Conservation (phyloP, 2,329 filamentous ascomycete genomes). For the Leptosphaerulina australis region DNA sequence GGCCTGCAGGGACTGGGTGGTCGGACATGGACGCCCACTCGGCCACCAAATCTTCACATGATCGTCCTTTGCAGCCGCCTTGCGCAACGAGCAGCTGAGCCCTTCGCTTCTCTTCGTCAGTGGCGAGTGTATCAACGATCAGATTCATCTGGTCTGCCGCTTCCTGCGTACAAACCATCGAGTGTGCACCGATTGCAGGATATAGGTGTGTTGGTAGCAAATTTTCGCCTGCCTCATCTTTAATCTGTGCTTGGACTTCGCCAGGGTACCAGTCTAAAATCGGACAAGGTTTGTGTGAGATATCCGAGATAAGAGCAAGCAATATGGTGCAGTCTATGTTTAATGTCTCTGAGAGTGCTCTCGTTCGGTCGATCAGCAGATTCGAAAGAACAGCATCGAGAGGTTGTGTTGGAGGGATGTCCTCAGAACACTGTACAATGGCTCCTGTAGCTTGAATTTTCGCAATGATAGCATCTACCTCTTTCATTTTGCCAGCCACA, state of each 20-base stretch:
- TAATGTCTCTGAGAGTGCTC: conserved; percentile 52
- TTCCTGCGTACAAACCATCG: conserved; percentile 69
- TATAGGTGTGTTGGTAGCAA: conserved; percentile 67
- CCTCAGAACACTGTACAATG: conserved; percentile 39
- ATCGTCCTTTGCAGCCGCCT: conserved; percentile 26
- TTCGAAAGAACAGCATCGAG: conserved; percentile 36
- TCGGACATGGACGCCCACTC: conserved; percentile 55
- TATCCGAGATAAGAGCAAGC: conserved; percentile 74
- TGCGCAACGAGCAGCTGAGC: conserved; percentile 64
- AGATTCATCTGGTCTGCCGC: conserved; percentile 67
- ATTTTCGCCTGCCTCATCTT: conserved; percentile 66
- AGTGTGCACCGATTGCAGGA: conserved; percentile 61
- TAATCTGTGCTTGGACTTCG: conserved; percentile 68
- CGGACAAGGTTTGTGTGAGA: conserved; percentile 63
- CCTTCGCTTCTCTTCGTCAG: conserved; percentile 56
- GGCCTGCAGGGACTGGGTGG: conserved; percentile 59
- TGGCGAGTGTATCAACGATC: conserved; percentile 49
- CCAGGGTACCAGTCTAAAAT: conserved; percentile 61
- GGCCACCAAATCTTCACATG: conserved; percentile 23
- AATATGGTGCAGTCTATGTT: conserved; percentile 74
- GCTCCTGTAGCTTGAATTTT: conserved; percentile 61
- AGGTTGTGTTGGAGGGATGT: conserved; percentile 31
- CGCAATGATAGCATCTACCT: conserved; percentile 63
- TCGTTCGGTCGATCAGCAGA: conserved; percentile 49
- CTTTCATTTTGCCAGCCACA: conserved; percentile 54